Percentiles rank a stretch among this genome's conserved stretches.
Conservation (phyloP, 2,329 filamentous ascomycete species). For the Rutstroemia sp. region DNA sequence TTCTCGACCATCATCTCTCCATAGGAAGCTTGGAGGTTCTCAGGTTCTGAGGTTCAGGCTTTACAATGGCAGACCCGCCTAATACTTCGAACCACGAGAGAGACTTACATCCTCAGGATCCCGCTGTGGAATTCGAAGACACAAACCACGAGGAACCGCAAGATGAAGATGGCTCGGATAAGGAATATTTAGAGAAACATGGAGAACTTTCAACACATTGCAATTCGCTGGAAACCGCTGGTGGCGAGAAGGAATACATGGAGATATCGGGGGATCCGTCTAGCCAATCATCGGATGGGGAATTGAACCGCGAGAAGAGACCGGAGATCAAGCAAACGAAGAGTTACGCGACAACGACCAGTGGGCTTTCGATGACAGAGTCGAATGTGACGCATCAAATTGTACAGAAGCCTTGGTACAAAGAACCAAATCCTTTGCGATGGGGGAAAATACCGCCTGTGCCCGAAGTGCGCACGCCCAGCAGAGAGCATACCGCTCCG, state of each 20-base stretch:
- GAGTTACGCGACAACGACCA: conserved; percentile 48
- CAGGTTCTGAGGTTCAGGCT: background rate
- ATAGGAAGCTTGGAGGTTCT: too few relatives aligned
- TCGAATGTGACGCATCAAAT: conserved; percentile 23
- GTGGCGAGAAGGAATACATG: conserved; percentile 23
- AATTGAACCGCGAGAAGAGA: conserved; percentile 18
- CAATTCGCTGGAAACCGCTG: conserved; percentile 1
- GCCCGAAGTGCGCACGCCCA: conserved; percentile 45
- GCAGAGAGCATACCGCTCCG: conserved; percentile 63
- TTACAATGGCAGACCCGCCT: conserved; percentile 1
- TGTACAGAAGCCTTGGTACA: conserved; percentile 50
- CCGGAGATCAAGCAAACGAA: conserved; percentile 36
- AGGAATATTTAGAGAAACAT: conserved; percentile 3
- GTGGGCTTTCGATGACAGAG: conserved; percentile 38
- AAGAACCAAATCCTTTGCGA: conserved; percentile 51
- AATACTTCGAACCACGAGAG: conserved; percentile 1
- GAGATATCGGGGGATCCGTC: conserved; percentile 16
- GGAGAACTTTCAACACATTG: conserved; percentile 1
- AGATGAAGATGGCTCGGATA: conserved; percentile 9
- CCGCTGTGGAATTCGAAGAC: background rate
- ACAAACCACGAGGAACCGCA: background rate
- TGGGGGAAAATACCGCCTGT: conserved; percentile 51
- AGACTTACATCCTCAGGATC: conserved; percentile 2
- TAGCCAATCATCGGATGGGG: conserved; percentile 14
- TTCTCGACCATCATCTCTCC: too few relatives aligned